These are phyloP conservation scores for Gossypium gossypioides DNA, from an alignment of 441 rosid genomes.

Conservation along the genomic window DNA sequence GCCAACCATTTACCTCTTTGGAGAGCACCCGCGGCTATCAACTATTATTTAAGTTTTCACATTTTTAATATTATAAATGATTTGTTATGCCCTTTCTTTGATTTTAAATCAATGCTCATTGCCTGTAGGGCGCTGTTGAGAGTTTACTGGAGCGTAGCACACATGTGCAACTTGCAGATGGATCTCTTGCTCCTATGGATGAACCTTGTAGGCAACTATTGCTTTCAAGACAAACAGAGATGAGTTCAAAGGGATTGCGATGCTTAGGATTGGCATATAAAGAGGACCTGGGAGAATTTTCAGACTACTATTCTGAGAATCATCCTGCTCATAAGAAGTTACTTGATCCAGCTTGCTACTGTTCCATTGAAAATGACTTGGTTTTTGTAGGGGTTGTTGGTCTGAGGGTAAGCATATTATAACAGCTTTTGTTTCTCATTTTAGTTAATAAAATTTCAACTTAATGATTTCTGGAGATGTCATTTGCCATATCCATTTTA, in stretches of 20 bases:
- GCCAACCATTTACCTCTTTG: too few relatives aligned
- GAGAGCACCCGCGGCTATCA: background rate
- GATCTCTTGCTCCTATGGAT: slow-evolving; percentile 58
- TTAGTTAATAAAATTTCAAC: background rate
- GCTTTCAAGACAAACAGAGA: slow-evolving; percentile 48
- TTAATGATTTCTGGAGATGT: background rate
- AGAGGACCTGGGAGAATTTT: slow-evolving; percentile 68
- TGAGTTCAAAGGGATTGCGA: slow-evolving; percentile 78
- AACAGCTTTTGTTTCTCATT: background rate
- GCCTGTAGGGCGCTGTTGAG: slow-evolving; percentile 78
- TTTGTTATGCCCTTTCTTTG: background rate
- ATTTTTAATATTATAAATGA: background rate
- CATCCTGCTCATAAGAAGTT: slow-evolving; percentile 82
- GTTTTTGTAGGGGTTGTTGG: slow-evolving; percentile 74
- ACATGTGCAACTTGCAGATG: slow-evolving; percentile 67
- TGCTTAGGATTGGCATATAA: slow-evolving; percentile 80
- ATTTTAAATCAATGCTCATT: background rate
- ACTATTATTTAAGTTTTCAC: background rate
- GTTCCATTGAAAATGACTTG: slow-evolving; percentile 52
- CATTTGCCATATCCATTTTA: slow-evolving; percentile 23
- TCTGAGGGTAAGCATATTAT: slow-evolving; percentile 44
- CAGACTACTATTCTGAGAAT: slow-evolving; percentile 48
- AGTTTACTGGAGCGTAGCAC: slow-evolving; percentile 70
- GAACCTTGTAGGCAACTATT: slow-evolving; percentile 57
- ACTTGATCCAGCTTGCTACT: slow-evolving; percentile 65